Evolutionary conservation across 352 stramenopile genomes (phyloP), one percentile per base, ranked within the genome.

Genomic region (Globisporangium middletonii): DNA sequence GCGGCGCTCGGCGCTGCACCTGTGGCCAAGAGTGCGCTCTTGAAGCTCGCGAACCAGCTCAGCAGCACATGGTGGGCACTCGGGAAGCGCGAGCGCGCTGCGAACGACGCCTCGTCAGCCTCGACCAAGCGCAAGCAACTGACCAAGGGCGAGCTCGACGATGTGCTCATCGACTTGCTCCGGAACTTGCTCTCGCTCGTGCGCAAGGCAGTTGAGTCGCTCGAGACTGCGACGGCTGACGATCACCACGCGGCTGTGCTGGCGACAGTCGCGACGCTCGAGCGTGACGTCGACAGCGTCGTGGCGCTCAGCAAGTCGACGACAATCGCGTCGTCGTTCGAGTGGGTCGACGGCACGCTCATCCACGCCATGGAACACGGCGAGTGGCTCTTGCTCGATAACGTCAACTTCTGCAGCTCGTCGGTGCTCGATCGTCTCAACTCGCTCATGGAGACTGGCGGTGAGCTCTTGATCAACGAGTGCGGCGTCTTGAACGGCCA

Each of bases 371-470:
- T 99, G 82, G 86, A 98, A 51, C 83, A 92, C 35, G 98, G 98
- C n/a, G 88, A 99, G 49, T 99, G 98, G 98, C 73, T 99, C 7
- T 69, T 99, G 45, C 75, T 99, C 15, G 96, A 99, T 69, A 99
- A 99, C 67, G 97, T 98, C 18, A 99, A 99, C 72, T 97, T 99
- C 57, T 99, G 97, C 75, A 96, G 94, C 64, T 97, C 97, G 1
- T 98, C 96, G 35, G 97, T 99, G 18, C 79, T 99, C 26, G 98
- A 99, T 85, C 89, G 98, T 38, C 82, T 99, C 27, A 99, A 99
- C 72, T 93, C 97, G 12, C 76, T 99, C 0, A 95, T 99, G 71
- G 98, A 99, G 77, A 97, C 92, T 47, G 91, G 88, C 27, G 98
- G 98, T 42, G 86, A 98, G 57, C 81, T 99, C 42, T 67, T 99